These are phyloP conservation scores for Puccinellia tenuiflora DNA, from an alignment of 176 grass and related monocot species.

Conservation along the genomic window DNA sequence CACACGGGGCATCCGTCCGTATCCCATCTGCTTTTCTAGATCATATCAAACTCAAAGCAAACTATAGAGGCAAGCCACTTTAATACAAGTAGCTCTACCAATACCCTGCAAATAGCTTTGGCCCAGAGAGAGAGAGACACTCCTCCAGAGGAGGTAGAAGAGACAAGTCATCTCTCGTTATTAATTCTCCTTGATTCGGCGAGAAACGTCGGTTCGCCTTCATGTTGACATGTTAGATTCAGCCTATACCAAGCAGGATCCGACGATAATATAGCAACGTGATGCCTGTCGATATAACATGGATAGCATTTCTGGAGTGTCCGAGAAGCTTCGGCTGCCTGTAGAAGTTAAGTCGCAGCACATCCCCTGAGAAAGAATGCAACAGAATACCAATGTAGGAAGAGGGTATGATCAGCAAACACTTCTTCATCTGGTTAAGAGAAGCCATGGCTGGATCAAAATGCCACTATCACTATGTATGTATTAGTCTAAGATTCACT, in stretches of 20 bases:
- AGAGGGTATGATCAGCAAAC: neutral
- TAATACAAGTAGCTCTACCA: conserved; percentile 14
- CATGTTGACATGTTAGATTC: neutral
- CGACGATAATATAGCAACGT: neutral
- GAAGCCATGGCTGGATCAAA: conserved; percentile 16
- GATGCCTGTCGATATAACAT: neutral
- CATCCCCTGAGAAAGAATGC: conserved; percentile 14
- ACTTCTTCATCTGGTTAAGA: neutral
- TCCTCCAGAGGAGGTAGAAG: neutral
- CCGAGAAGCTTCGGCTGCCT: neutral
- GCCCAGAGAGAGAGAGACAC: neutral
- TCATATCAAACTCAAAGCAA: neutral
- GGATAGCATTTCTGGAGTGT: neutral
- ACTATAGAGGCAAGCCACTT: conserved; percentile 8
- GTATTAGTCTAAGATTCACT: neutral
- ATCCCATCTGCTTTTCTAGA: neutral
- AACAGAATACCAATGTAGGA: conserved; percentile 19
- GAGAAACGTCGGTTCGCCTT: neutral
- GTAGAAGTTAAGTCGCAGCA: neutral
- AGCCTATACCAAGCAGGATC: conserved; percentile 11
- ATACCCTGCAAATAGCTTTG: neutral
- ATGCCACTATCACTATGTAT: neutral
- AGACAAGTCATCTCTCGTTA: neutral
- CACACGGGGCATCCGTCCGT: neutral
- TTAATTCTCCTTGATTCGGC: neutral